Evolutionary conservation across 176 grass and related monocot species (phyloP).

Genomic region (Cenchrus fungigraminus): DNA sequence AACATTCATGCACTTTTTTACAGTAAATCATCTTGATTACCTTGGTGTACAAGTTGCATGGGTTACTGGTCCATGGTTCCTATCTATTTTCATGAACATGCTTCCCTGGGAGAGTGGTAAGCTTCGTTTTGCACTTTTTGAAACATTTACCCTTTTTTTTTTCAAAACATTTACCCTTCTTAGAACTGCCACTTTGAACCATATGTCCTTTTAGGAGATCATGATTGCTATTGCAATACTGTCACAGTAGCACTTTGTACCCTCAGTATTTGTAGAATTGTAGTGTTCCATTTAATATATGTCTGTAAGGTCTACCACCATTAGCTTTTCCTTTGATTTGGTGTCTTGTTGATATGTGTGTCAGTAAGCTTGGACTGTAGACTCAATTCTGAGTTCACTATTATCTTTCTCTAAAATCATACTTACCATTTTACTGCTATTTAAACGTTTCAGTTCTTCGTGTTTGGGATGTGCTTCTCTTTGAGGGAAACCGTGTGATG

Average conservation of each 20-base stretch:
- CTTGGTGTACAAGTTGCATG: constrained; percentile 97
- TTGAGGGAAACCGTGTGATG: constrained; percentile 90
- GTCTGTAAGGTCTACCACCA: neutral
- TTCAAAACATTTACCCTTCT: neutral
- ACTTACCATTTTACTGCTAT: constrained; percentile 39
- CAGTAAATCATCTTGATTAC: constrained; percentile 99
- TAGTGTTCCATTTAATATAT: neutral
- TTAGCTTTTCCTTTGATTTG: neutral
- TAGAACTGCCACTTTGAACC: neutral
- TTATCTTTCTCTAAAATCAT: constrained; percentile 31
- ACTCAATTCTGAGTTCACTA: constrained; percentile 16
- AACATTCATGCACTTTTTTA: constrained; percentile 33
- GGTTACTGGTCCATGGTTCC: constrained; percentile 98
- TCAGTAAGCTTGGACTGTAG: neutral
- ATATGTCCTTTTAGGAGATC: neutral
- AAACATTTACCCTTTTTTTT: constrained; percentile 10
- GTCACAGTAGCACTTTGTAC: constrained; percentile 3
- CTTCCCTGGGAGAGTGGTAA: constrained; percentile 99
- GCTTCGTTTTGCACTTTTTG: constrained; percentile 47
- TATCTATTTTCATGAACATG: constrained; percentile 99
- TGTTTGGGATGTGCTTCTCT: constrained; percentile 97
- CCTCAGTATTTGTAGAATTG: neutral
- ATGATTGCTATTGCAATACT: neutral
- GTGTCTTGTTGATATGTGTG: neutral
- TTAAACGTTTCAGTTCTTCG: constrained; percentile 87